These are phyloP conservation scores for Pueraria montana DNA, from an alignment of 306 rosid genomes.

Conservation along the genomic window DNA sequence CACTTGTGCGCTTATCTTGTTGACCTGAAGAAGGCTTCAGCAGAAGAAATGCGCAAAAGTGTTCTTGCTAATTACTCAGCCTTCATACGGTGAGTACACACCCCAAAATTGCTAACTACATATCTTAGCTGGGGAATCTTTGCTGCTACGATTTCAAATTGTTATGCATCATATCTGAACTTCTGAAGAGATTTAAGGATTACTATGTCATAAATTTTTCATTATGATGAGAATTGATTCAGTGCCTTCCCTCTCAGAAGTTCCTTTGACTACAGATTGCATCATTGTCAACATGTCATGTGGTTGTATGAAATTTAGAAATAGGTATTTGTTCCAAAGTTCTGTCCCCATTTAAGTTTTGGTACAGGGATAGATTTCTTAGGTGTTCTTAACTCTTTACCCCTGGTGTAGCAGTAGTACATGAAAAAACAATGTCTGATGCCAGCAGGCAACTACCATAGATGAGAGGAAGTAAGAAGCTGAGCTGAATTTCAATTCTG, in stretches of 20 bases:
- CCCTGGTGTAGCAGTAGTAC: background rate
- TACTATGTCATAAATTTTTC: conserved; percentile 6
- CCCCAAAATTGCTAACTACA: background rate
- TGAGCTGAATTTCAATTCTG: background rate
- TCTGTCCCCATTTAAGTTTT: conserved; percentile 20
- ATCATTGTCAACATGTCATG: background rate
- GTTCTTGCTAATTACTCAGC: conserved; percentile 91
- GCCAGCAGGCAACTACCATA: background rate
- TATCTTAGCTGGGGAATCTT: background rate
- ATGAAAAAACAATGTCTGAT: conserved; percentile 4
- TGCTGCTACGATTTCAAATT: background rate
- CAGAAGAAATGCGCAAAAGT: conserved; percentile 97
- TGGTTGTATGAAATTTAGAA: conserved; percentile 6
- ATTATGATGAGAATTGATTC: background rate
- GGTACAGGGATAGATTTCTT: background rate
- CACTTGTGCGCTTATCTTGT: conserved; percentile 70
- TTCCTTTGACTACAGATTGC: conserved; percentile 9
- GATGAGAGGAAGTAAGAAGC: background rate
- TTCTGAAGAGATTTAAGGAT: background rate
- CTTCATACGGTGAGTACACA: conserved; percentile 77
- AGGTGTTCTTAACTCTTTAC: background rate
- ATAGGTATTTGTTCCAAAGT: background rate
- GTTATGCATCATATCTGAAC: conserved; percentile 6
- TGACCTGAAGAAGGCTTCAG: conserved; percentile 93
- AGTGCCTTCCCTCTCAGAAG: background rate